A percentile compares a stretch with the other conserved stretches of the same genome.
Conservation (phyloP, 1,139 yeast genomes). For the Kazachstania sp. region DNA sequence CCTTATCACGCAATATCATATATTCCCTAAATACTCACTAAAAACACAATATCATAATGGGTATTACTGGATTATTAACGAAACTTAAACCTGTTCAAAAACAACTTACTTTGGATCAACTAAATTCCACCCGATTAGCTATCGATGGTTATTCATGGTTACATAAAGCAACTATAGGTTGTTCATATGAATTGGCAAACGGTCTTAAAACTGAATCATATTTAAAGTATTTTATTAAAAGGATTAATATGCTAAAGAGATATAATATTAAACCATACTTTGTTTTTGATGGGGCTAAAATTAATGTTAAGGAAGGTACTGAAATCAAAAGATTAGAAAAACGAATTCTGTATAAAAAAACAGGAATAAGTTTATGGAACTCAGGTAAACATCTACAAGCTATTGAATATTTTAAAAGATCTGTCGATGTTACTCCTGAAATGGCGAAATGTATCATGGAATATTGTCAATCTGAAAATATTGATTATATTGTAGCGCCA, state of each 20-base stretch:
- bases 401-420: constrained; percentile 56
- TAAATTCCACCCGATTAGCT: constrained; percentile 68
- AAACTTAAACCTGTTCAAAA: constrained; percentile 62
- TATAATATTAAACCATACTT: constrained; percentile 72
- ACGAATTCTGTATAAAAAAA: constrained; percentile 47
- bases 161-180: constrained; percentile 71
- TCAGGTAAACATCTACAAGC: constrained; percentile 55
- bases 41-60: constrained; percentile 38
- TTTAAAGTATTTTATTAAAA: constrained; percentile 47
- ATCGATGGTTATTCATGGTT: constrained; percentile 97
- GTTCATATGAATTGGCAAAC: constrained; percentile 72
- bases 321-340: constrained; percentile 51
- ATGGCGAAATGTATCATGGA: constrained; percentile 83
- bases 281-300: constrained; percentile 85
- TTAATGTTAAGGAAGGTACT: constrained; percentile 69
- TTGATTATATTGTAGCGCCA: constrained; percentile 84
- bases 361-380: constrained; percentile 41
- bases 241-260: constrained; percentile 54
- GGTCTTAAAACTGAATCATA: constrained; percentile 61
- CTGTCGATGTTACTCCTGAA: constrained; percentile 80
- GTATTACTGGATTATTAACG: constrained; percentile 68
- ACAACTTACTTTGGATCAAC: constrained; percentile 45
- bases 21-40: no score
- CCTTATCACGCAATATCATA: no score
- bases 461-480: constrained; percentile 45